Base-by-base conservation (phyloP, 495 filamentous ascomycete genomes). In the Podospora comata region DNA sequence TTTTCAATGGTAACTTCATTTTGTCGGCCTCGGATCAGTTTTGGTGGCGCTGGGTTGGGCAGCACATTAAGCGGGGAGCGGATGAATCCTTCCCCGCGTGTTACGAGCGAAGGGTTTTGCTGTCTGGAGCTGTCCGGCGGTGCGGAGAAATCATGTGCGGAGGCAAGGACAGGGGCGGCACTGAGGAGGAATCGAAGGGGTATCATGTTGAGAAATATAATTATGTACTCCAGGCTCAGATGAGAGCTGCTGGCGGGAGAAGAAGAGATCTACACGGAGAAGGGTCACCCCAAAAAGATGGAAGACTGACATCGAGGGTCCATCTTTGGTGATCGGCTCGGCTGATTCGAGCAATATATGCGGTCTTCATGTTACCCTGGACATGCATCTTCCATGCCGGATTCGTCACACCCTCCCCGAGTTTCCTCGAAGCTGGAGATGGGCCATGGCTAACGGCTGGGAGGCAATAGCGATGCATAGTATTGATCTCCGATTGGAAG, bases 41-140 rank as follows among this genome's bases (percentile, higher is more conserved):
- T 48, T 48, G 39, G 39, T 30, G 69, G 53, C 0, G 16, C 34
- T 6, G 18, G 18, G 56, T 19, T 59, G 30, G 32, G 61, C 27
- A 70, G 26, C 1, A 65, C 65, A 9, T 60, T 58, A 44, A 72
- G 54, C 26, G 71, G 65, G 6, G 71, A 44, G 16, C 71, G 71
- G 63, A 72, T 30, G 27, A 72, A 70, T 65, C 71, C 71, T 16
- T 71, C 62, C 28, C 71, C 68, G 23, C 68, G 65, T 5, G 61
- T 4, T 23, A 26, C 16, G 23, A 67, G 55, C 4, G 15, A 44
- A 13, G 32, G 39, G 39, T 6, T 48, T 48, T 48, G 57, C 5
- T 20, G n/a, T 26, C 55, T 23, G 23, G 69, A 18, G n/a, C 2
- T 18, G 30, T 28, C 16, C 19, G 61, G 19, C 2, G 69, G 34